These are phyloP conservation scores for Pseudogymnoascus sp. DNA, from an alignment of 2,329 filamentous ascomycete species.

Conservation along the genomic window DNA sequence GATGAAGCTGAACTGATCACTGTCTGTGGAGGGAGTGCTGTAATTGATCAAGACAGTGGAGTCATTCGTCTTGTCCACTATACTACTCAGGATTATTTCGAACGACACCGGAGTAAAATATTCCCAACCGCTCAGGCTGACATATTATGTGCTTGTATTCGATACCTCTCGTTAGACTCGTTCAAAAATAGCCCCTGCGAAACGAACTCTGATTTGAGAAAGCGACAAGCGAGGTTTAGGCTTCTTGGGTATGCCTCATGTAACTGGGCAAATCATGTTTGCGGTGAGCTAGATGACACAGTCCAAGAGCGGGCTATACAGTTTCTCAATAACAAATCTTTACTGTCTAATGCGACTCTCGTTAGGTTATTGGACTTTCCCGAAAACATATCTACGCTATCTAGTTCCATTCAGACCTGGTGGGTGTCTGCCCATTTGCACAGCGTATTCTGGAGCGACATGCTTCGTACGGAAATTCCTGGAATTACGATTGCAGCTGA, in stretches of 20 bases:
- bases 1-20: constrained; percentile 17
- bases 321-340: neutral
- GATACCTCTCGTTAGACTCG: neutral
- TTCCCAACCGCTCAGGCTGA: neutral
- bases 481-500: neutral
- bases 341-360: neutral
- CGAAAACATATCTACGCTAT: too few species aligned
- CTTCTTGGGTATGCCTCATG: neutral
- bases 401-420: too few species aligned
- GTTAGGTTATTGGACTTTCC: too few species aligned
- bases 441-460: too few species aligned
- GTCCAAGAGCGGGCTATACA: neutral
- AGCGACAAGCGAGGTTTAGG: neutral
- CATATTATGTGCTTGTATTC: neutral
- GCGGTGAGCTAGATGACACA: neutral
- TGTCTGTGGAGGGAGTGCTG: constrained; percentile 19
- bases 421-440: too few species aligned
- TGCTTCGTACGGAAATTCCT: neutral
- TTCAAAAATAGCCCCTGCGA: neutral
- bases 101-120: neutral
- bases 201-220: neutral
- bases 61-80: constrained; percentile 21
- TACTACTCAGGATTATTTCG: constrained; percentile 23
- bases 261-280: neutral
- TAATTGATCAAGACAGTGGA: constrained; percentile 10